A percentile compares a stretch with the other conserved stretches of the same genome.
Evolutionary conservation across 1,284 basidiomycete species (phyloP).

Genomic region (Ustilago sp.): DNA sequence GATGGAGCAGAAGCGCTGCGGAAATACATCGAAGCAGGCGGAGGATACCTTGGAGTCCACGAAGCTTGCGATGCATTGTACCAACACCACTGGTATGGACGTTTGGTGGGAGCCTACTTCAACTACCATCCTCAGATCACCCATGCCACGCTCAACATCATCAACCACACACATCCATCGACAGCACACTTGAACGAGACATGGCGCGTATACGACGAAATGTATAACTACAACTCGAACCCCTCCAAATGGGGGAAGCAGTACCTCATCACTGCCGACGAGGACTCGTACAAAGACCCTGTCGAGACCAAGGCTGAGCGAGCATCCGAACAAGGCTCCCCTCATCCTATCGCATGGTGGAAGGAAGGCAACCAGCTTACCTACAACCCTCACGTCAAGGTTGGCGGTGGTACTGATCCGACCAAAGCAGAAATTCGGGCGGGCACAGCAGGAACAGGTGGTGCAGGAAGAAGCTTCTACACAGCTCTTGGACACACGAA

Average conservation of each 20-base stretch:
- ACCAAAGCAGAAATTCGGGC: constrained; percentile 42
- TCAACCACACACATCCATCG: constrained; percentile 54
- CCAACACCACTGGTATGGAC: constrained; percentile 56
- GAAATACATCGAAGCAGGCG: constrained; percentile 59
- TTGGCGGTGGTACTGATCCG: constrained; percentile 55
- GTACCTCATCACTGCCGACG: constrained; percentile 55
- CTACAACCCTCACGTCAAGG: constrained; percentile 41
- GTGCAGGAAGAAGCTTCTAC: constrained; percentile 55
- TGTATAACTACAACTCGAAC: constrained; percentile 60
- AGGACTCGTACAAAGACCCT: constrained; percentile 45
- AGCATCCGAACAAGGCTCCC: constrained; percentile 40
- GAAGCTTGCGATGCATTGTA: constrained; percentile 57
- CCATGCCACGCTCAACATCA: constrained; percentile 41
- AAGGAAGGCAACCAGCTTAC: constrained; percentile 54
- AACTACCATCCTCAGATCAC: constrained; percentile 56
- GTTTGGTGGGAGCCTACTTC: constrained; percentile 58
- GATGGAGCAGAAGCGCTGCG: constrained; percentile 46
- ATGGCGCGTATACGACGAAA: constrained; percentile 60
- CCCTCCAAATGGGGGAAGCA: constrained; percentile 48
- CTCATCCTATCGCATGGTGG: constrained; percentile 64
- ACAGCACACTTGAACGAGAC: constrained; percentile 44
- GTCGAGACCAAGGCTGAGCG: constrained; percentile 41
- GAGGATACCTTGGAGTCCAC: constrained; percentile 62
- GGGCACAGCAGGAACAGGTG: constrained; percentile 50
- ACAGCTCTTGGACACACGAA: constrained; percentile 57